phyloP scores from a whole-genome alignment of 345 rosid genomes.

The Sisymbrium irio region DNA sequence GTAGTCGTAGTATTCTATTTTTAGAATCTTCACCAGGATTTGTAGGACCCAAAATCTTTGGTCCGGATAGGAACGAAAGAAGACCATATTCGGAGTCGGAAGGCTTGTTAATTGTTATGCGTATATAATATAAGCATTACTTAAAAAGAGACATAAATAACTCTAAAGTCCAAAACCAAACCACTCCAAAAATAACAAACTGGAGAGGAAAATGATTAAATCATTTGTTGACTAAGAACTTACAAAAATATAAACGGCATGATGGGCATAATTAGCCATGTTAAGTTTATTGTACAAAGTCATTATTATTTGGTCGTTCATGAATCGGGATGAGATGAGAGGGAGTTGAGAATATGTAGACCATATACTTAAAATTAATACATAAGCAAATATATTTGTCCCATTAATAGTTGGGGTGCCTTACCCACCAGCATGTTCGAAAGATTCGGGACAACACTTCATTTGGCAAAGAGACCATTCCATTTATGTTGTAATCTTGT shows the following conservation, averaged over 20 bases:
- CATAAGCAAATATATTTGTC: not conserved
- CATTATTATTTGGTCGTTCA: conserved; percentile 15
- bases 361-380: not conserved
- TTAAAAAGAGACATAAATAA: not conserved
- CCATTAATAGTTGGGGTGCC: conserved; percentile 21
- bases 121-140: not conserved
- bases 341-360: conserved; percentile 9
- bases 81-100: conserved; percentile 9
- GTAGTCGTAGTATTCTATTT: not conserved
- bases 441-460: conserved; percentile 10
- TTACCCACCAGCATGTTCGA: conserved; percentile 31
- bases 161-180: too few species aligned
- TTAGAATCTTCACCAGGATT: conserved; percentile 24
- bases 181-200: too few species aligned
- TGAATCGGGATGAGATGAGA: conserved; percentile 12
- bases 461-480: conserved; percentile 5
- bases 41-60: not conserved
- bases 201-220: too few species aligned
- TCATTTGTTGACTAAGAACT: conserved; percentile 14
- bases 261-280: conserved; percentile 3
- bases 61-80: conserved; percentile 16
- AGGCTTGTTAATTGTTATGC: not conserved
- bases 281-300: not conserved
- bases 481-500: not conserved
- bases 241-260: not conserved